phyloP scores from a whole-genome alignment of 2,329 filamentous ascomycete genomes.

The Didymella keratinophila region DNA sequence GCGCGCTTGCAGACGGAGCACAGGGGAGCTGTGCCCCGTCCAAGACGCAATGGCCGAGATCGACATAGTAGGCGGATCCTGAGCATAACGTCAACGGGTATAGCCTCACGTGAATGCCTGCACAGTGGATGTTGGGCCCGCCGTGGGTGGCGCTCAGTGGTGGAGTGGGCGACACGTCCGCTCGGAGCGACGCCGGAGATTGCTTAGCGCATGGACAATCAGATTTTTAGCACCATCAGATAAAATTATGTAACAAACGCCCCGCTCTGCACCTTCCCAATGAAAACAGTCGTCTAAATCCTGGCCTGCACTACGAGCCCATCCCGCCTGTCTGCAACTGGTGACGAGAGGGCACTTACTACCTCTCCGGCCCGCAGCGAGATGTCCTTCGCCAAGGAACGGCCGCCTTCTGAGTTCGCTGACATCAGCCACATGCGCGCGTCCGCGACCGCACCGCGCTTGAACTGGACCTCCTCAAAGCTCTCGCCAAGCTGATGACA shows the following conservation, averaged over 20 bases:
- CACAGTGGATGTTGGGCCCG: conserved; percentile 22
- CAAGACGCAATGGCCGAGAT: conserved; percentile 35
- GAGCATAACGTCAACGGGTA: conserved; percentile 26
- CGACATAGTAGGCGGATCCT: conserved; percentile 33
- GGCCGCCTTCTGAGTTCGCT: conserved; percentile 43
- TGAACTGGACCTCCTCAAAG: conserved; percentile 50
- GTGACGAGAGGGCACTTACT: conserved; percentile 34
- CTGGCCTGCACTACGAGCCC: conserved; percentile 41
- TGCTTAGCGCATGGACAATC: conserved; percentile 22
- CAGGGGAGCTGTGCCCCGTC: conserved; percentile 30
- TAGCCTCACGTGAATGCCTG: conserved; percentile 30
- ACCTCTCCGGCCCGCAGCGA: conserved; percentile 46
- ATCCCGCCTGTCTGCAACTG: conserved; percentile 24
- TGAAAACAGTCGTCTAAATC: conserved; percentile 32
- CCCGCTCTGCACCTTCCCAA: conserved; percentile 19
- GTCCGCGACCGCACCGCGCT: conserved; percentile 42
- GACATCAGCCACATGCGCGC: conserved; percentile 45
- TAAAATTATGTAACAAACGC: conserved; percentile 36
- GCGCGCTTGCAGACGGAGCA: conserved; percentile 26
- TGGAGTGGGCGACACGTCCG: conserved; percentile 22
- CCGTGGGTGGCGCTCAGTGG: conserved; percentile 19
- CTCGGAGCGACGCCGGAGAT: conserved; percentile 24
- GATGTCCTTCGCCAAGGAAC: conserved; percentile 48
- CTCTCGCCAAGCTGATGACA: conserved; percentile 48
- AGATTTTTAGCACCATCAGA: conserved; percentile 39